These are phyloP conservation scores for Leishmania mexicana DNA, from an alignment of 208 protist genomes.

Conservation along the genomic window DNA sequence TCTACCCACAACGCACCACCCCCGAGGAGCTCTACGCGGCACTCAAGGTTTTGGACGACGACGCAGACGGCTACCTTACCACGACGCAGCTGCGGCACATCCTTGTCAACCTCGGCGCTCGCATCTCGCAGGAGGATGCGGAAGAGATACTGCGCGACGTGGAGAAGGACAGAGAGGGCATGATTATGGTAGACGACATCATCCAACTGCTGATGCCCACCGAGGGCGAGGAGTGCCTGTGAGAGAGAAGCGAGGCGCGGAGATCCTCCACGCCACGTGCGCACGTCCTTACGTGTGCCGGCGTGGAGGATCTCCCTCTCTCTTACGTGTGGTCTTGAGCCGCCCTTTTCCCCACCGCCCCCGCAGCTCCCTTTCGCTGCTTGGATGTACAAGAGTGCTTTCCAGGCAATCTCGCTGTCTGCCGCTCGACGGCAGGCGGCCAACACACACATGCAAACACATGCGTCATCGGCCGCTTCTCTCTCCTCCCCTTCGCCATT, in stretches of 20 bases:
- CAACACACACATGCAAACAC: not conserved
- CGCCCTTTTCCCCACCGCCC: not conserved
- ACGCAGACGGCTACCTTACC: conserved; percentile 93
- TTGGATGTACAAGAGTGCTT: not conserved
- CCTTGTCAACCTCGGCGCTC: conserved; percentile 92
- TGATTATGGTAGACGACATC: conserved; percentile 88
- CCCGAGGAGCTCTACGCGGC: conserved; percentile 91
- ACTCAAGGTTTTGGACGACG: conserved; percentile 94
- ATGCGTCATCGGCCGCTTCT: not conserved
- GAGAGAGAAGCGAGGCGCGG: not conserved
- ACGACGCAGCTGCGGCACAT: conserved; percentile 94
- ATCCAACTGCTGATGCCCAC: conserved; percentile 56
- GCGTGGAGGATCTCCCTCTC: not conserved
- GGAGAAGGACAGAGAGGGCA: conserved; percentile 84
- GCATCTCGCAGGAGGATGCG: conserved; percentile 88
- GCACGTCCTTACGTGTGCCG: not conserved
- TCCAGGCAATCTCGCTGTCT: not conserved
- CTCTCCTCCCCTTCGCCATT: not conserved
- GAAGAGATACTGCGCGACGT: conserved; percentile 82
- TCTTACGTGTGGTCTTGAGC: not conserved
- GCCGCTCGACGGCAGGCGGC: not conserved
- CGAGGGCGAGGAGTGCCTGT: not conserved
- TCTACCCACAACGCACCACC: conserved; percentile 56
- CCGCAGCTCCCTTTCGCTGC: not conserved
- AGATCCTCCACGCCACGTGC: not conserved